phyloP scores from a whole-genome alignment of 2,329 filamentous ascomycete species.

The Penicillium sp. region DNA sequence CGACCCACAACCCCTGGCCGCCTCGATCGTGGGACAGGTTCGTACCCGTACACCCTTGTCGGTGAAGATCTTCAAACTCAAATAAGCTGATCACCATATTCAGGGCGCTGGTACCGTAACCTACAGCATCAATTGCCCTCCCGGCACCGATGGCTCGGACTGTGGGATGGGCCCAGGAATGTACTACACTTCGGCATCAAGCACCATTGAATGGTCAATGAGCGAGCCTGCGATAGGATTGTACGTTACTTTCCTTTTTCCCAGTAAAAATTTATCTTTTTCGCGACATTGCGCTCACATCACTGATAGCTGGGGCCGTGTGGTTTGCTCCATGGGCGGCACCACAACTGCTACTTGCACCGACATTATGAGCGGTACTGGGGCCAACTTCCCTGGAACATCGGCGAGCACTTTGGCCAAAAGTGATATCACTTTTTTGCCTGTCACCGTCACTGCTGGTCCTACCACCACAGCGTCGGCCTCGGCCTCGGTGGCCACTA shows the following conservation, averaged over 20 bases:
- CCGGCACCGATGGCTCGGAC: constrained; percentile 21
- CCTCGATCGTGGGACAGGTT: constrained; percentile 29
- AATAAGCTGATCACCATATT: background rate
- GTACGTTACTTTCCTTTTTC: background rate
- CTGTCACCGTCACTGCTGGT: constrained; percentile 28
- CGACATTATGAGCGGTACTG: background rate
- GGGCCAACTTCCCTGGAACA: constrained; percentile 4
- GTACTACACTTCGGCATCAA: constrained; percentile 21
- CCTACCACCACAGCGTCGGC: background rate
- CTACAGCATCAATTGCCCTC: constrained; percentile 28
- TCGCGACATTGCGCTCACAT: background rate
- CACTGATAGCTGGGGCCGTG: constrained; percentile 1
- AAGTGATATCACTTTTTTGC: constrained; percentile 15
- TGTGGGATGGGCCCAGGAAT: constrained; percentile 33
- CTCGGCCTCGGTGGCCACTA: background rate
- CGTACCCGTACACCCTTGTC: background rate
- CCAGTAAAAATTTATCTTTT: background rate
- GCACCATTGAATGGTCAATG: constrained; percentile 6
- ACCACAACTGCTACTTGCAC: constrained; percentile 22
- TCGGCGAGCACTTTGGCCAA: background rate
- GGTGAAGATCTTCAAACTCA: background rate
- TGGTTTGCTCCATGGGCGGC: constrained; percentile 20
- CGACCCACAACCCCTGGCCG: constrained; percentile 27
- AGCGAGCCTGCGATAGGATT: background rate
- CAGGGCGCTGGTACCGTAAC: constrained; percentile 30